phyloP scores from a whole-genome alignment of 2,329 filamentous ascomycete species.

The Talaromyces sp. region DNA sequence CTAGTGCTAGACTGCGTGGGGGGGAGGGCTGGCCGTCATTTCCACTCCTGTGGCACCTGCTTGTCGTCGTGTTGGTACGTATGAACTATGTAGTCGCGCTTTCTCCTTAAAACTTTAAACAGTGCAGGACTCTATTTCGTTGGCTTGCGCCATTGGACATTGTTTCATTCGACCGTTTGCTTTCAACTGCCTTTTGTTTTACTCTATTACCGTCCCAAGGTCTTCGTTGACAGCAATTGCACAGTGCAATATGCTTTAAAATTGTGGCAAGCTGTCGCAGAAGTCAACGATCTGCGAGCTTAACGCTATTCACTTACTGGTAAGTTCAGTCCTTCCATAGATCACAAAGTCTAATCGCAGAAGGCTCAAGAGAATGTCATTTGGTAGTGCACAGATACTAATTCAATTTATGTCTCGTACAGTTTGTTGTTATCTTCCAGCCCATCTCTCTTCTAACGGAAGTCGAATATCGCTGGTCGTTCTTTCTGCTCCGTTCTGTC shows the following conservation, averaged over 20 bases:
- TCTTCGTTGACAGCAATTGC: conserved; percentile 9
- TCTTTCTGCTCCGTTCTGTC: neutral
- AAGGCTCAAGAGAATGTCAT: neutral
- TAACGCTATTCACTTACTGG: neutral
- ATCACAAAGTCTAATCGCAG: neutral
- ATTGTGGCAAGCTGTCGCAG: conserved; percentile 10
- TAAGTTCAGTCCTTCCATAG: neutral
- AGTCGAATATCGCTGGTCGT: conserved; percentile 14
- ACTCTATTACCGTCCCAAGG: neutral
- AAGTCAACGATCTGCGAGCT: conserved; percentile 10
- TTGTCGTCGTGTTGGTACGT: neutral
- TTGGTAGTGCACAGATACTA: neutral
- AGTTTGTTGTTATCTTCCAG: conserved; percentile 1
- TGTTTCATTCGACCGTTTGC: neutral
- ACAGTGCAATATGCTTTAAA: conserved; percentile 12
- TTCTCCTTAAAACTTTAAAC: conserved; percentile 13
- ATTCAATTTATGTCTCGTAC: neutral
- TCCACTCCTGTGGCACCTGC: conserved; percentile 12
- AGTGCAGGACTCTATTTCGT: neutral
- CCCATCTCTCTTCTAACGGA: neutral
- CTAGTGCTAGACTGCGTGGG: conserved; percentile 11
- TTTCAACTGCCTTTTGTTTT: neutral
- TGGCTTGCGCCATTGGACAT: neutral
- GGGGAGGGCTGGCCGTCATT: conserved; percentile 12
- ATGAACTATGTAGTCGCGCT: neutral